These are phyloP conservation scores for Clavispora phyllophila DNA, from an alignment of 805 yeast genomes.

Conservation along the genomic window DNA sequence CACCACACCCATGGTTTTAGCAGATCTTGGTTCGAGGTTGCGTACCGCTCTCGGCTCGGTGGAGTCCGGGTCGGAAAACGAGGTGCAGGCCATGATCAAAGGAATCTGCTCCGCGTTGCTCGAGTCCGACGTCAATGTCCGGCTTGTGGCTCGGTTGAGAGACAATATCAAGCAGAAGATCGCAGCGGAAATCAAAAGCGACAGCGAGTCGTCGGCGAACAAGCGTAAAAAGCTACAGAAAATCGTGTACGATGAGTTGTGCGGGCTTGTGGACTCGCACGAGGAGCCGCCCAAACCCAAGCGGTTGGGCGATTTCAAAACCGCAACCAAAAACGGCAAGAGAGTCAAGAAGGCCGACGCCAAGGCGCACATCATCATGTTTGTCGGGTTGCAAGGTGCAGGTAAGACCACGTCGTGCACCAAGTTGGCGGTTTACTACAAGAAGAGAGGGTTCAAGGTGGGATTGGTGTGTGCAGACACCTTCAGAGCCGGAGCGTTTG, in stretches of 20 bases:
- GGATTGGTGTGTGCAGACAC: slow-evolving; percentile 99
- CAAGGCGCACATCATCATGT: slow-evolving; percentile 71
- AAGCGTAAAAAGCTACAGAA: slow-evolving; percentile 85
- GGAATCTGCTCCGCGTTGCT: slow-evolving; percentile 86
- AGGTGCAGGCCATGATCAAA: slow-evolving; percentile 57
- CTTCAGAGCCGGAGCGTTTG: slow-evolving; percentile 99
- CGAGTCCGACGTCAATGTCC: slow-evolving; percentile 91
- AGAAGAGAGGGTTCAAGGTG: slow-evolving; percentile 87
- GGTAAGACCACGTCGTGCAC: slow-evolving; percentile 99
- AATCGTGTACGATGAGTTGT: slow-evolving; percentile 89
- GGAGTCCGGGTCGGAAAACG: slow-evolving; percentile 36
- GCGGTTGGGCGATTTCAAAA: slow-evolving; percentile 48
- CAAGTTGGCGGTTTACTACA: slow-evolving; percentile 89
- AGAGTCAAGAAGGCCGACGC: slow-evolving; percentile 14
- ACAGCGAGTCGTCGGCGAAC: slow-evolving; percentile 44
- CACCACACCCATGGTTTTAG: slow-evolving; percentile 34
- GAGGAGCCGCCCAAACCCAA: slow-evolving; percentile 70
- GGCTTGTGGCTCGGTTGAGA: slow-evolving; percentile 71
- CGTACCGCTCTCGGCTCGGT: slow-evolving; percentile 40
- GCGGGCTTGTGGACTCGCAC: slow-evolving; percentile 75
- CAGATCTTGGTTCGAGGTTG: slow-evolving; percentile 41
- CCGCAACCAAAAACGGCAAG: slow-evolving; percentile 23
- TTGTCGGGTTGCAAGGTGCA: slow-evolving; percentile 98
- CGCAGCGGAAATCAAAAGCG: slow-evolving; percentile 49
- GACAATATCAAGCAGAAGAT: slow-evolving; percentile 49